These are phyloP conservation scores for Talaromyces albobiverticillius DNA, from an alignment of 2,329 filamentous ascomycete genomes.

Conservation along the genomic window DNA sequence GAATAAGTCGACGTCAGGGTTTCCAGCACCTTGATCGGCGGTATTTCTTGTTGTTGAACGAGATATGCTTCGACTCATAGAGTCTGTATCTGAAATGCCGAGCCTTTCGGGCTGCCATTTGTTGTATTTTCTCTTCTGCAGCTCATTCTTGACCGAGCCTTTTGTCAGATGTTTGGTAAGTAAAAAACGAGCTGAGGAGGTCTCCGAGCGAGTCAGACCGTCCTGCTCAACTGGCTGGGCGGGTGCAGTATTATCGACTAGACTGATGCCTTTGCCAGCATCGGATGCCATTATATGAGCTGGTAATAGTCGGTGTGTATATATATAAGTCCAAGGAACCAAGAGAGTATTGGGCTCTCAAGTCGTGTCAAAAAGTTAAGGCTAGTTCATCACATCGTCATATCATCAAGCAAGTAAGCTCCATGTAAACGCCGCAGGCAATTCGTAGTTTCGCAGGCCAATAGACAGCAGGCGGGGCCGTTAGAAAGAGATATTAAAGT, in stretches of 20 bases:
- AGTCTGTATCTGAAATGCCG: conserved; percentile 30
- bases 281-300: conserved; percentile 19
- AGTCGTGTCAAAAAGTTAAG: too few relatives aligned
- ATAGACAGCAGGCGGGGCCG: too few relatives aligned
- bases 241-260: conserved; percentile 41
- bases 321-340: neutral
- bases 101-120: conserved; percentile 57
- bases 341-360: neutral
- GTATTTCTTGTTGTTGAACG: neutral
- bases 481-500: too few relatives aligned
- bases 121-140: conserved; percentile 44
- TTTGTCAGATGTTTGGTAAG: conserved; percentile 31
- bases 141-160: conserved; percentile 36
- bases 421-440: too few relatives aligned
- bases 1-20: conserved; percentile 2
- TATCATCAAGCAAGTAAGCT: too few relatives aligned
- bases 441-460: too few relatives aligned
- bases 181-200: conserved; percentile 20
- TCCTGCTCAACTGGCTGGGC: conserved; percentile 21
- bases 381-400: neutral
- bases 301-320: neutral
- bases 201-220: conserved; percentile 22
- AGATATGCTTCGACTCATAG: conserved; percentile 19
- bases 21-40: neutral
- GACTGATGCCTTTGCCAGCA: conserved; percentile 25